A percentile compares a stretch with the other conserved stretches of the same genome.
These are phyloP conservation scores for Beauveria brongniartii DNA, from an alignment of 2,329 filamentous ascomycete genomes.

Conservation along the genomic window DNA sequence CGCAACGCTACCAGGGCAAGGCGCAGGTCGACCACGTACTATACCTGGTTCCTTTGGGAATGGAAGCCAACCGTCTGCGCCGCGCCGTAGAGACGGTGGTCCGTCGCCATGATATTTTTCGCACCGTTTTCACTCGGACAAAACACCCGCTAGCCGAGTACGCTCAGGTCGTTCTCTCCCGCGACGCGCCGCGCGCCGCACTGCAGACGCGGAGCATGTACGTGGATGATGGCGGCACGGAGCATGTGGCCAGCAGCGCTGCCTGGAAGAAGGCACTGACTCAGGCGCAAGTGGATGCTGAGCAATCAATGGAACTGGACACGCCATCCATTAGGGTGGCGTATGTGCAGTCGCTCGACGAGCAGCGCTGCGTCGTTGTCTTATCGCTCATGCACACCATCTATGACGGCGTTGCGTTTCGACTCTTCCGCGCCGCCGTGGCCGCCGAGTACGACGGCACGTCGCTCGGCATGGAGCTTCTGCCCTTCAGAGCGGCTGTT, in stretches of 20 bases:
- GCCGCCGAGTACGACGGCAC: slow-evolving; percentile 3
- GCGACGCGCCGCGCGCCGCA: not conserved
- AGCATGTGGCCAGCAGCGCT: not conserved
- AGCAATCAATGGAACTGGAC: slow-evolving; percentile 1
- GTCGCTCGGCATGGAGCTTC: not conserved
- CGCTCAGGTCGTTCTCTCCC: slow-evolving; percentile 4
- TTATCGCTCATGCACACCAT: slow-evolving; percentile 27
- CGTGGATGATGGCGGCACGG: not conserved
- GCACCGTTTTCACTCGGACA: slow-evolving; percentile 8
- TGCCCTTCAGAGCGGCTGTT: not conserved
- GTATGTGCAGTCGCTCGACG: not conserved
- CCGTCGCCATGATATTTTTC: slow-evolving; percentile 5
- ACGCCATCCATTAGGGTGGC: not conserved
- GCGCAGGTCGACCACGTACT: slow-evolving; percentile 9
- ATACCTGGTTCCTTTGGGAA: slow-evolving; percentile 4
- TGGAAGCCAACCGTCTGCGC: slow-evolving; percentile 9
- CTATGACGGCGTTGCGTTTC: slow-evolving; percentile 7
- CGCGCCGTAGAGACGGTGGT: slow-evolving; percentile 9
- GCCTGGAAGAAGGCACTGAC: not conserved
- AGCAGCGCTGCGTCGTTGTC: slow-evolving; percentile 16
- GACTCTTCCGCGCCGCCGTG: slow-evolving; percentile 1
- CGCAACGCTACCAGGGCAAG: slow-evolving; percentile 7
- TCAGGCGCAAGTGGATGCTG: not conserved
- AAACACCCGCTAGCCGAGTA: slow-evolving; percentile 11
- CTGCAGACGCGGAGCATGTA: not conserved